phyloP scores from a whole-genome alignment of 2,329 filamentous ascomycete species.

The Alternaria gansuensis region DNA sequence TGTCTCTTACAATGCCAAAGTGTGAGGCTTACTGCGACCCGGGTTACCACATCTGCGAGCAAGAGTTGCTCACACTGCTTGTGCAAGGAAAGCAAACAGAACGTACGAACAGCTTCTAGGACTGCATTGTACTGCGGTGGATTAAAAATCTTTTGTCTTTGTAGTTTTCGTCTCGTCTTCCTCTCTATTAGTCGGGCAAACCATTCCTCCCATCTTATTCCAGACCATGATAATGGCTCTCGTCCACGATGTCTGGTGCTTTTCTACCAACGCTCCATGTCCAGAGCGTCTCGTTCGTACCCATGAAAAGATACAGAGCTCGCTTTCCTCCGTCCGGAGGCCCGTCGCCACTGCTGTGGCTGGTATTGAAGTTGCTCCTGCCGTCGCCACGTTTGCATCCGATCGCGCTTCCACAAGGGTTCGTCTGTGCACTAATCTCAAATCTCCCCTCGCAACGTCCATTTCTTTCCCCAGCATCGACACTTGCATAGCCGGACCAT shows the following conservation, averaged over 20 bases:
- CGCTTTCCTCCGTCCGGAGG: conserved; percentile 22
- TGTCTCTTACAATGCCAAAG: neutral
- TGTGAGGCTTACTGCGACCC: neutral
- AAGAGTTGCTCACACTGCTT: neutral
- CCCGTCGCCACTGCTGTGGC: conserved; percentile 22
- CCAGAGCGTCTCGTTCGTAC: neutral
- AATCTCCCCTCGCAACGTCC: conserved; percentile 8
- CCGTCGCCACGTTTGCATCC: conserved; percentile 34
- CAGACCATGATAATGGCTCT: conserved; percentile 15
- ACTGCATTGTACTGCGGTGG: neutral
- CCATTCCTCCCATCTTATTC: conserved; percentile 25
- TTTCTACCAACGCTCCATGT: conserved; percentile 14
- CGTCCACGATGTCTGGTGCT: conserved; percentile 19
- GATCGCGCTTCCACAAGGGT: conserved; percentile 23
- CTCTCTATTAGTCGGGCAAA: conserved; percentile 19
- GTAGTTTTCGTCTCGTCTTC: conserved; percentile 1
- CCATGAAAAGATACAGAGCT: conserved; percentile 5
- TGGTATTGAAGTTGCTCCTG: conserved; percentile 33
- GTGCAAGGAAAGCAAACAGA: neutral
- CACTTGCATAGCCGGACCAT: conserved; percentile 29
- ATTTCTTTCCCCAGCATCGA: conserved; percentile 20
- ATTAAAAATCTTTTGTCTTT: neutral
- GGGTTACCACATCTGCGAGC: neutral
- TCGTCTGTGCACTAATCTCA: conserved; percentile 33
- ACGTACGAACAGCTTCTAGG: neutral